A percentile compares a stretch with the other conserved stretches of the same genome.
Conservation (phyloP, 1,284 basidiomycete species). For the Ganoderma boninense region DNA sequence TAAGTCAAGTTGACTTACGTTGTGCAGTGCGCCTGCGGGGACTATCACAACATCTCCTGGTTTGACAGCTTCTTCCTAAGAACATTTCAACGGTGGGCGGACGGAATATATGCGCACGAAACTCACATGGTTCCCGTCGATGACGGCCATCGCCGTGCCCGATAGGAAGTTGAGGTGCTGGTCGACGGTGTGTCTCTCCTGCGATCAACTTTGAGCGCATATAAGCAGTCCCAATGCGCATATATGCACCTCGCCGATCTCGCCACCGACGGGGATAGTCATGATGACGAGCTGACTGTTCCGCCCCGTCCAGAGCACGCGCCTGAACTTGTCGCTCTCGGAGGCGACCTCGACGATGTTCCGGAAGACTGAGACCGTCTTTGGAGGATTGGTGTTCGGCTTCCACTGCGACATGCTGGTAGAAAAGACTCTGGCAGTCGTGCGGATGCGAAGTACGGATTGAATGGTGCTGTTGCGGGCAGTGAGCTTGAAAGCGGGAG, state of each 20-base stretch:
- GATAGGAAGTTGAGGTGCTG: constrained; percentile 44
- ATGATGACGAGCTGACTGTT: constrained; percentile 45
- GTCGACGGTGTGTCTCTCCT: constrained; percentile 44
- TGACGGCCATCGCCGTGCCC: constrained; percentile 39
- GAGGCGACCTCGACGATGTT: constrained; percentile 38
- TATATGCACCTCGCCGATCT: constrained; percentile 39
- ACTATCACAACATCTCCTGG: constrained; percentile 42
- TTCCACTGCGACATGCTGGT: constrained; percentile 26
- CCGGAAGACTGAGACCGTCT: constrained; percentile 39
- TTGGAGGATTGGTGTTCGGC: constrained; percentile 43
- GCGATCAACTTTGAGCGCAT: constrained; percentile 7
- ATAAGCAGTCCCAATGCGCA: not conserved
- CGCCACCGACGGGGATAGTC: constrained; percentile 42
- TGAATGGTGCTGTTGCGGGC: not conserved
- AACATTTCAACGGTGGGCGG: not conserved
- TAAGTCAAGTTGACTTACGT: constrained; percentile 34
- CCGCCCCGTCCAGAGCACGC: constrained; percentile 42
- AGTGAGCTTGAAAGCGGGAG: constrained; percentile 5
- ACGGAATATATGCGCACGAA: not conserved
- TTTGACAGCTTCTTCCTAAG: constrained; percentile 33
- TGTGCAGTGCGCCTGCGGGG: constrained; percentile 42
- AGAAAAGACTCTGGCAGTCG: constrained; percentile 1
- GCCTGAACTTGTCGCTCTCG: constrained; percentile 41
- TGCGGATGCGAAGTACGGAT: not conserved
- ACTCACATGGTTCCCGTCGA: constrained; percentile 38